phyloP scores from a whole-genome alignment of 306 rosid species.

The Senna tora region DNA sequence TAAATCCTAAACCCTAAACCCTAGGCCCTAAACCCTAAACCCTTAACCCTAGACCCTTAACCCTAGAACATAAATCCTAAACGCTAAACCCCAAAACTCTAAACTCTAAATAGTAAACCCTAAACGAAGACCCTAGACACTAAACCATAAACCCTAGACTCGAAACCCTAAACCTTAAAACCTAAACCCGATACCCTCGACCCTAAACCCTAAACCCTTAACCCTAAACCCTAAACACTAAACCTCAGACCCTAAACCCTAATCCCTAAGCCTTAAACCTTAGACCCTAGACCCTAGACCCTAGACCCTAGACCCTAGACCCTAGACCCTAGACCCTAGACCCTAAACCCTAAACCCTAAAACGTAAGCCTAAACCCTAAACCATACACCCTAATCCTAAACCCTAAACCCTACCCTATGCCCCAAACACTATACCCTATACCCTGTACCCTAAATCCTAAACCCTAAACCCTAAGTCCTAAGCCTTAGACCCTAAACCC shows the following conservation, averaged over 20 bases:
- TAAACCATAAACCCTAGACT: neutral
- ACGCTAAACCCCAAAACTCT: no score
- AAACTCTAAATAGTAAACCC: no score
- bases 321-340: constrained; percentile 4
- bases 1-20: neutral
- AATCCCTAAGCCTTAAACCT: neutral
- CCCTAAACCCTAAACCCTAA: constrained; percentile 19
- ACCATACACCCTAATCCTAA: no score
- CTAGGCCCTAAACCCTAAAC: neutral
- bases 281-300: neutral
- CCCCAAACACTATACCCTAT: no score
- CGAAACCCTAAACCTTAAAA: neutral
- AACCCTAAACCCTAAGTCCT: constrained; percentile 1
- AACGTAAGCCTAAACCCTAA: constrained; percentile 1
- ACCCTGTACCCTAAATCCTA: constrained; percentile 2
- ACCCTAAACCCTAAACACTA: neutral
- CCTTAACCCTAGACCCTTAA: no score
- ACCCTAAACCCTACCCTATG: no score
- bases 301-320: neutral
- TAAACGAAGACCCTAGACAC: no score
- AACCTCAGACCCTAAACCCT: neutral
- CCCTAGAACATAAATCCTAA: no score
- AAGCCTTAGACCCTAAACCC: neutral
- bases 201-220: neutral
- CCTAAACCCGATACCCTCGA: neutral